Conservation (phyloP, 78 protist genomes). For the Dictyostelium firmibasis region DNA sequence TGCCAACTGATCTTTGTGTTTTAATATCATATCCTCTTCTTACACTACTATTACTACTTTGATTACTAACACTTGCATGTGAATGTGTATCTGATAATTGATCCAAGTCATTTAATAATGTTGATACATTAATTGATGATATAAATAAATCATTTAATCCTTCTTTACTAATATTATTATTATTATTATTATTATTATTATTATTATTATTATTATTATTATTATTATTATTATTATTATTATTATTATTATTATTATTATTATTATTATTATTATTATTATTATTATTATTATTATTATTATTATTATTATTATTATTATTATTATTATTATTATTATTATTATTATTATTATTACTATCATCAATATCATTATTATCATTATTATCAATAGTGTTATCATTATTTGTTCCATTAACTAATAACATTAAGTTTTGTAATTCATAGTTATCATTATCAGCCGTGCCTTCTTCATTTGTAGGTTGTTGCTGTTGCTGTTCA, state of each 20-base stretch:
- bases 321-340: not conserved
- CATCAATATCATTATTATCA: not conserved
- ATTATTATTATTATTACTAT: not conserved
- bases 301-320: not conserved
- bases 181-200: not conserved
- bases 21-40: not conserved
- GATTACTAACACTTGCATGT: not conserved
- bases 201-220: not conserved
- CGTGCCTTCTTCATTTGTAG: not conserved
- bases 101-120: not conserved
- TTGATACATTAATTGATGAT: not conserved
- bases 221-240: too few species aligned
- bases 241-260: too few species aligned
- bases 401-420: not conserved
- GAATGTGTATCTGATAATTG: not conserved
- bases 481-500: not conserved
- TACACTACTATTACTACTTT: not conserved
- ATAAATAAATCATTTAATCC: constrained; percentile 1
- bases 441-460: not conserved
- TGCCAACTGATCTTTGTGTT: not conserved
- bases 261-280: not conserved
- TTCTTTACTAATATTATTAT: not conserved
- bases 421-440: not conserved
- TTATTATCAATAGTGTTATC: not conserved
- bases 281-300: not conserved